Evolutionary conservation across 306 rosid genomes (phyloP).

Genomic region (Fagus crenata): DNA sequence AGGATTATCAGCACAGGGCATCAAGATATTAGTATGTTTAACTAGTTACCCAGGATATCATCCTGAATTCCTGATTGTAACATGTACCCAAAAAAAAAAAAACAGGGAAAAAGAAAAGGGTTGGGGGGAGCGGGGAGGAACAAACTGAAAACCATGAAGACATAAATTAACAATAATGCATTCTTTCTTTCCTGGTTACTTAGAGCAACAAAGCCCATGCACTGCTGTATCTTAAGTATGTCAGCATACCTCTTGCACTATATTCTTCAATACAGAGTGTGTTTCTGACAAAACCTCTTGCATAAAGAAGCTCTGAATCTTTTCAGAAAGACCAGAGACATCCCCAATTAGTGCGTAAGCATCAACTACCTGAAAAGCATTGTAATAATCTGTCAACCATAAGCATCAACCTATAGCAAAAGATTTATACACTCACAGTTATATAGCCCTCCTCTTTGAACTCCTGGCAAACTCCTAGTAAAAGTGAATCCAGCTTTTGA

Average conservation of each 20-base stretch:
- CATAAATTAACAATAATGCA: background rate
- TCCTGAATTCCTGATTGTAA: background rate
- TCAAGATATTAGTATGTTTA: background rate
- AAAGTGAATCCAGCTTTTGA: constrained; percentile 88
- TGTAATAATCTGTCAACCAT: constrained; percentile 28
- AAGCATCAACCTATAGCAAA: constrained; percentile 25
- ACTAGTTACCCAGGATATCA: background rate
- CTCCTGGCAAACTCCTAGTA: constrained; percentile 94
- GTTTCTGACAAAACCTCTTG: constrained; percentile 98
- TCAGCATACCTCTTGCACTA: constrained; percentile 71
- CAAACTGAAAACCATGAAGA: background rate
- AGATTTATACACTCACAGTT: constrained; percentile 60
- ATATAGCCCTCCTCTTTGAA: constrained; percentile 81
- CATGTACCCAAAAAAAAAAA: background rate
- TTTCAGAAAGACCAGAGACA: constrained; percentile 90
- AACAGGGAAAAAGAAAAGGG: background rate
- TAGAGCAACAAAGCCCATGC: background rate
- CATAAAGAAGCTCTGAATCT: constrained; percentile 98
- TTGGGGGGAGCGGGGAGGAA: background rate
- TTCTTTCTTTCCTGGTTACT: background rate
- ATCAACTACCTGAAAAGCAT: constrained; percentile 75
- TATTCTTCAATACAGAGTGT: constrained; percentile 68
- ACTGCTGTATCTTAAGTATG: constrained; percentile 12
- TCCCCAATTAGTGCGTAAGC: constrained; percentile 98
- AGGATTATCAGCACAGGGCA: background rate